These are phyloP conservation scores for Daldinia caldariorum DNA, from an alignment of 495 filamentous ascomycete genomes.

Conservation along the genomic window DNA sequence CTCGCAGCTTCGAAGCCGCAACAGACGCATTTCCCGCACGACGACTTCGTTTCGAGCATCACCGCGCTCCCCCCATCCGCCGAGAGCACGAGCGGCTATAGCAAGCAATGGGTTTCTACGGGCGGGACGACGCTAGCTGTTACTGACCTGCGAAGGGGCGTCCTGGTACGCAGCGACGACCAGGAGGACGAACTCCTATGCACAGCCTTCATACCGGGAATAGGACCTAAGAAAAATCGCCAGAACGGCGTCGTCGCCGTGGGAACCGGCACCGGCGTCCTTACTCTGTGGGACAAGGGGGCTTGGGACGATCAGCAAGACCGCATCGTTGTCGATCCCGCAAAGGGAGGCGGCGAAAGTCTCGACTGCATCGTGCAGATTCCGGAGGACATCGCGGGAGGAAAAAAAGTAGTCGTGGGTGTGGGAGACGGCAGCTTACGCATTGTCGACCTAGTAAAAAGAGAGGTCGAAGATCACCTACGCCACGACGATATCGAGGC, in stretches of 20 bases:
- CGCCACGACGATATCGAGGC: slow-evolving; percentile 86
- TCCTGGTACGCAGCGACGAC: slow-evolving; percentile 86
- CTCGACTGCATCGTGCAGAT: slow-evolving; percentile 75
- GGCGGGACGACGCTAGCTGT: slow-evolving; percentile 90
- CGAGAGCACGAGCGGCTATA: slow-evolving; percentile 81
- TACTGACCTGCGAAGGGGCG: slow-evolving; percentile 84
- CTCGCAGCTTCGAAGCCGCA: slow-evolving; percentile 67
- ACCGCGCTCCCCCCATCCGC: slow-evolving; percentile 81
- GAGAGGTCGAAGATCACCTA: slow-evolving; percentile 60
- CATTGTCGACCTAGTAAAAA: slow-evolving; percentile 55
- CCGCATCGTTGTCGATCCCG: slow-evolving; percentile 75
- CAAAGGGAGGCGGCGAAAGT: slow-evolving; percentile 68
- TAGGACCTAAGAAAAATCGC: slow-evolving; percentile 65
- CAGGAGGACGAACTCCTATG: slow-evolving; percentile 92
- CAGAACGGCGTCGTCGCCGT: slow-evolving; percentile 81
- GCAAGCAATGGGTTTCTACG: slow-evolving; percentile 92
- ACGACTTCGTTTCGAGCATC: slow-evolving; percentile 91
- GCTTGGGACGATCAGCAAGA: slow-evolving; percentile 95
- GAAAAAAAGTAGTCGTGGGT: slow-evolving; percentile 77
- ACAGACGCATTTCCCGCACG: slow-evolving; percentile 84
- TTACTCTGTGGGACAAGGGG: slow-evolving; percentile 93
- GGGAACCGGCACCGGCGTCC: slow-evolving; percentile 78
- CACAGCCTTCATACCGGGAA: slow-evolving; percentile 75
- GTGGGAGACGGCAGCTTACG: slow-evolving; percentile 73
- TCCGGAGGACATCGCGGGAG: slow-evolving; percentile 70